Base-by-base conservation (phyloP, 2,329 filamentous ascomycete species). In the Pseudocercospora musae region DNA sequence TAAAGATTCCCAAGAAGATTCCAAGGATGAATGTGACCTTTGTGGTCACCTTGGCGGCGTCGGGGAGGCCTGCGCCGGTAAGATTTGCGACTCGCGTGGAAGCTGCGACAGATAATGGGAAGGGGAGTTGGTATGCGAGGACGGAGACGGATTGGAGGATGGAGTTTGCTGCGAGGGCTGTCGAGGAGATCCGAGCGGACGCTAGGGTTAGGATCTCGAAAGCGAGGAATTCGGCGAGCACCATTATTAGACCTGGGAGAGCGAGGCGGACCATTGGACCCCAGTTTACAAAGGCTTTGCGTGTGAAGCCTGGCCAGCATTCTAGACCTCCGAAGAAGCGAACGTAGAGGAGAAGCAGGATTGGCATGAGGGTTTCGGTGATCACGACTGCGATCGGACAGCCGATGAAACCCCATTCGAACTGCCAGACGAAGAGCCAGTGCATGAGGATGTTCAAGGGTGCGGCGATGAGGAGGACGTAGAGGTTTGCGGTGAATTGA, bases 161-260 rank as follows among this genome's bases (percentile, higher is more conserved):
- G 33, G 90, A 93, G 76, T 99, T 93, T 0, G 95, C 93, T 0
- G 94, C 94, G 0, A 98, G 84, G 64, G 89, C 87, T 18, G 88
- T 88, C 1, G 90, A 87, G 15, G 90, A 90, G 62, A 97, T 88
- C 69, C 90, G 91, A 57, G 89, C 91, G 0, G 91, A 86, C 8
- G 88, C 87, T n/a, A 97, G 82, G 0, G 92, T 96, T 65, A 96
- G 81, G 54, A 96, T 87, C 75, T 98, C 94, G 75, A 98, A 98
- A 15, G 73, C 72, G 10, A 97, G 84, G 78, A 91, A 96, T 75
- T 98, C 94, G 4, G 94, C 92, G 75, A 96, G 88, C 1, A 98
- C 89, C 93, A 97, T 97, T 67, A 96, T 80, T 74, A 98, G 87
- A 1, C 94, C 94, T 0, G 94, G 93, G 11, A 97, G 80, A 0